A percentile compares a stretch with the other conserved stretches of the same genome.
These are phyloP conservation scores for Monilinia polystroma DNA, from an alignment of 2,329 filamentous ascomycete species.

Conservation along the genomic window DNA sequence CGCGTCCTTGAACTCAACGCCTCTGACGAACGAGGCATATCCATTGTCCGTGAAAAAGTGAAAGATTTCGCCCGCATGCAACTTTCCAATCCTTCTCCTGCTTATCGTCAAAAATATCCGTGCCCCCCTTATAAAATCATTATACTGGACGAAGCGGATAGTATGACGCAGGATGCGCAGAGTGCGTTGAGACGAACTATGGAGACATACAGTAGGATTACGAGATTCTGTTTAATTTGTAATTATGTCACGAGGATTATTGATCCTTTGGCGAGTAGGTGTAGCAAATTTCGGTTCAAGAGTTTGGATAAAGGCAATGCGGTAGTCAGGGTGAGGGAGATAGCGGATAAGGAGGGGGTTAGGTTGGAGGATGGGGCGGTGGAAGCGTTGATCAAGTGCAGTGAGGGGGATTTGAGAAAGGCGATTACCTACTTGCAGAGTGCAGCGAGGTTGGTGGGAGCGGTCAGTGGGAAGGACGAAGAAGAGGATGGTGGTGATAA, in stretches of 20 bases:
- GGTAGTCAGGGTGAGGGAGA: conserved; percentile 73
- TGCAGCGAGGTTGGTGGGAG: conserved; percentile 82
- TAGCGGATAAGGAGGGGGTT: conserved; percentile 78
- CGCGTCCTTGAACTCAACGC: conserved; percentile 99
- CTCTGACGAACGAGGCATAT: conserved; percentile 96
- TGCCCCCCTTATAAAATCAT: conserved; percentile 99
- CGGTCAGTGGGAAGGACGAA: conserved; percentile 48
- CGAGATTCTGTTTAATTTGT: conserved; percentile 94
- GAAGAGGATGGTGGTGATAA: conserved; percentile 45
- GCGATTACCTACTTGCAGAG: conserved; percentile 96
- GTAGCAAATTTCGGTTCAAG: conserved; percentile 98
- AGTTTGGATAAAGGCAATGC: conserved; percentile 86
- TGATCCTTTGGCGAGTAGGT: conserved; percentile 88
- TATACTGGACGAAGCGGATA: conserved; percentile 96
- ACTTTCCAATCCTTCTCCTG: conserved; percentile 69
- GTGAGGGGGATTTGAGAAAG: conserved; percentile 91
- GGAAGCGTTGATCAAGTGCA: conserved; percentile 80
- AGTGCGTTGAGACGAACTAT: conserved; percentile 90
- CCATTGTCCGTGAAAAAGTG: conserved; percentile 95
- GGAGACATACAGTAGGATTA: conserved; percentile 97
- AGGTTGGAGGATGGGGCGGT: conserved; percentile 73
- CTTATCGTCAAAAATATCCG: conserved; percentile 72
- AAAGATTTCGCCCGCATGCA: conserved; percentile 98
- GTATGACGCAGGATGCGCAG: conserved; percentile 98
- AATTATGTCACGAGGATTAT: conserved; percentile 99